A percentile compares a stretch with the other conserved stretches of the same genome.
These are phyloP conservation scores for Penicillium daleae DNA, from an alignment of 495 filamentous ascomycete genomes.

Conservation along the genomic window DNA sequence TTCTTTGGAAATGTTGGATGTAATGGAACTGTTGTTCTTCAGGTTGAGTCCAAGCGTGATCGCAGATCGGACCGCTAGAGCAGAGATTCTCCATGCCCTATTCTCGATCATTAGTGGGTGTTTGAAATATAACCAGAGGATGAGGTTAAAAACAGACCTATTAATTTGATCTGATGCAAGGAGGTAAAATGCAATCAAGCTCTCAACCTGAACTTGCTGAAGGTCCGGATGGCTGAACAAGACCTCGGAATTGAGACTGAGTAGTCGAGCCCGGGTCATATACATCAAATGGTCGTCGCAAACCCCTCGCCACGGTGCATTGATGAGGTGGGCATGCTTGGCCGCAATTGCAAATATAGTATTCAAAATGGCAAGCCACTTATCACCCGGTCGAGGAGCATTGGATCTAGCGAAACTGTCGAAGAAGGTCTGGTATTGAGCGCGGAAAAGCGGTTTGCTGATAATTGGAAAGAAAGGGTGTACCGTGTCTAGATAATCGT, in stretches of 20 bases:
- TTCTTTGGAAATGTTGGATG: conserved; percentile 58
- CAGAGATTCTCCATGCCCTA: conserved; percentile 66
- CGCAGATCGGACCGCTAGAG: conserved; percentile 62
- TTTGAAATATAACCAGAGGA: background rate
- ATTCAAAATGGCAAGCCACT: conserved; percentile 62
- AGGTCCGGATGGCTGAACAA: conserved; percentile 62
- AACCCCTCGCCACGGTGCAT: conserved; percentile 42
- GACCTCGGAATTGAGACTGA: conserved; percentile 58
- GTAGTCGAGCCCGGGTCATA: conserved; percentile 61
- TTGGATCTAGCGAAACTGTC: conserved; percentile 11
- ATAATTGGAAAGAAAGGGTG: conserved; percentile 63
- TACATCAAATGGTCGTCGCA: conserved; percentile 50
- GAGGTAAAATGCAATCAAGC: conserved; percentile 64
- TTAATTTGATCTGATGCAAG: conserved; percentile 65
- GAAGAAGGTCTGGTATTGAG: conserved; percentile 38
- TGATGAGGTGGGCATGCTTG: conserved; percentile 51
- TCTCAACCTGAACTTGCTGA: conserved; percentile 65
- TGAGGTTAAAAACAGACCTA: conserved; percentile 46
- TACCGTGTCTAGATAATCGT: conserved; percentile 49
- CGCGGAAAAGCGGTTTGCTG: conserved; percentile 37
- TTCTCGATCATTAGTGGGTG: background rate
- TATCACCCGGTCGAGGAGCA: conserved; percentile 27
- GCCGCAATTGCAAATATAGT: conserved; percentile 64
- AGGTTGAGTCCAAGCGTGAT: conserved; percentile 68
- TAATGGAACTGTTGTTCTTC: conserved; percentile 55